A percentile compares a stretch with the other conserved stretches of the same genome.
phyloP scores from a whole-genome alignment of 371 early-diverging fungal genomes.

The Actinomortierella ambigua region DNA sequence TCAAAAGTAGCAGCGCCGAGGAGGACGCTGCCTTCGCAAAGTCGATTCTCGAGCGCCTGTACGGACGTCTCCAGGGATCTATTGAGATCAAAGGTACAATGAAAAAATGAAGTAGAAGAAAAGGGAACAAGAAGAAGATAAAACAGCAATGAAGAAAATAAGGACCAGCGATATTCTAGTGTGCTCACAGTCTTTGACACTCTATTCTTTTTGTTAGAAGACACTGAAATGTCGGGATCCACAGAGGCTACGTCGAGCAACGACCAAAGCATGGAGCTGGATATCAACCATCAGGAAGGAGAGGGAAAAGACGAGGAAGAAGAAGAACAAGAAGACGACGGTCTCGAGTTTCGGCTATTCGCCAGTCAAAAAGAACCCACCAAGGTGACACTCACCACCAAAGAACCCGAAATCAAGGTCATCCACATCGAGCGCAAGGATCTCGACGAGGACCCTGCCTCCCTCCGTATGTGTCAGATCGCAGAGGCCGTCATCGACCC shows the following conservation, averaged over 20 bases:
- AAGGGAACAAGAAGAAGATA: neutral
- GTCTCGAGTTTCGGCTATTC: constrained; percentile 40
- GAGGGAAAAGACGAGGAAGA: constrained; percentile 8
- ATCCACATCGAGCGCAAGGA: constrained; percentile 22
- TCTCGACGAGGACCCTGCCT: constrained; percentile 29
- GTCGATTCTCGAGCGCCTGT: constrained; percentile 20
- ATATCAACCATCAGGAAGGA: neutral
- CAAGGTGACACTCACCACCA: constrained; percentile 3
- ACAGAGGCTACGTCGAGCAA: neutral
- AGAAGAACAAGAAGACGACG: neutral
- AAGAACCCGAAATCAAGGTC: constrained; percentile 7
- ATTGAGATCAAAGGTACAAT: constrained; percentile 37
- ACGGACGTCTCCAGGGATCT: constrained; percentile 23
- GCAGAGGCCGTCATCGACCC: constrained; percentile 21
- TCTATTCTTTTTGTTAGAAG: too few relatives aligned
- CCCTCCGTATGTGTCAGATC: constrained; percentile 29
- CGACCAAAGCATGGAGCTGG: neutral
- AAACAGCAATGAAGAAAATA: neutral
- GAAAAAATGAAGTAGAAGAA: too few relatives aligned
- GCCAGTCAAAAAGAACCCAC: constrained; percentile 35
- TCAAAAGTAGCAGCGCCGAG: neutral
- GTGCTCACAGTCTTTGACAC: too few relatives aligned
- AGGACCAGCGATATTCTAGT: neutral
- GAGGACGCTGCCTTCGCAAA: constrained; percentile 19
- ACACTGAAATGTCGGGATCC: too few relatives aligned